Evolutionary conservation across 2,329 filamentous ascomycete genomes (phyloP).

Genomic region (Pyrenophora teres): DNA sequence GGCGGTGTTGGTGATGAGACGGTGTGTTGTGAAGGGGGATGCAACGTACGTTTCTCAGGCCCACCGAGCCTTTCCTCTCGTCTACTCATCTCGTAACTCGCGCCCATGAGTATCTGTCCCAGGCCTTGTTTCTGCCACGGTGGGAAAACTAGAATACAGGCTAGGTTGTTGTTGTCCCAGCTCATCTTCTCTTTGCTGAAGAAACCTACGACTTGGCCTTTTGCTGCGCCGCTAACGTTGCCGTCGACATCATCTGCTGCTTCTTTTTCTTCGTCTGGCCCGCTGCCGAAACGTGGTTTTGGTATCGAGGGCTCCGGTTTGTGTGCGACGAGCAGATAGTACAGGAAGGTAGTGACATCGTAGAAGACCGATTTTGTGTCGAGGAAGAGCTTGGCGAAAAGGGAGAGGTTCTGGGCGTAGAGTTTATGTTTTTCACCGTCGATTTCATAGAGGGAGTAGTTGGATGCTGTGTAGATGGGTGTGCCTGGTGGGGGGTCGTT

Average conservation of each 20-base stretch:
- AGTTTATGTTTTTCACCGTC: conserved; percentile 87
- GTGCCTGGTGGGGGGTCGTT: conserved; percentile 63
- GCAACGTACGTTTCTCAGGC: conserved; percentile 75
- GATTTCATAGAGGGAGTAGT: conserved; percentile 88
- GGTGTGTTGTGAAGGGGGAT: not conserved
- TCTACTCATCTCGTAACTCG: conserved; percentile 88
- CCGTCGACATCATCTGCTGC: not conserved
- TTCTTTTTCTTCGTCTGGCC: not conserved
- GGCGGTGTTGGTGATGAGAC: conserved; percentile 10
- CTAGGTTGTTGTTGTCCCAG: conserved; percentile 98
- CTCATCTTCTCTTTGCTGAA: conserved; percentile 99
- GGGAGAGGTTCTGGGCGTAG: conserved; percentile 91
- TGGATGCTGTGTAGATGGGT: conserved; percentile 77
- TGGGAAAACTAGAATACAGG: conserved; percentile 93
- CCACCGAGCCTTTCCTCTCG: conserved; percentile 84
- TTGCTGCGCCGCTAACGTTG: not conserved
- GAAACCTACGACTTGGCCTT: conserved; percentile 79
- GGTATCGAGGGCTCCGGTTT: conserved; percentile 50
- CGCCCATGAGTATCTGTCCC: conserved; percentile 85
- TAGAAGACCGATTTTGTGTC: conserved; percentile 99
- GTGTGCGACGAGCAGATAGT: conserved; percentile 85
- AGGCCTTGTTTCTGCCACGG: conserved; percentile 92
- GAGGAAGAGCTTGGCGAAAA: conserved; percentile 96
- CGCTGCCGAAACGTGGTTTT: conserved; percentile 33
- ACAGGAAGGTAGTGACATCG: conserved; percentile 91